phyloP scores from a whole-genome alignment of 352 stramenopile species.

The Pythium utonaiense region DNA sequence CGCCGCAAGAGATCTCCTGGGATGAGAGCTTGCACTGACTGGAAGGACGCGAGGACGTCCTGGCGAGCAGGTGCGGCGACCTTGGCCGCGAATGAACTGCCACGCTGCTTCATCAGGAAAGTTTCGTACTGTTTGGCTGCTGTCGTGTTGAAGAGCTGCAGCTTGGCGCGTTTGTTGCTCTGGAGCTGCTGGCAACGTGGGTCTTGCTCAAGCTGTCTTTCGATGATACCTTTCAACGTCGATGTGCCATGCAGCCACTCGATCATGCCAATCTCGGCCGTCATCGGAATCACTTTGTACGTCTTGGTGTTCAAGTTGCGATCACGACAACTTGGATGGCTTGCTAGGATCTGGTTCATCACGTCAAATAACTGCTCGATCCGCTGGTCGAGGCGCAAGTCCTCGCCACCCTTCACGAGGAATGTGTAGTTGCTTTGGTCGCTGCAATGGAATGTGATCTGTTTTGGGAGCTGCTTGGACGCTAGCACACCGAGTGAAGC shows the following conservation, averaged over 20 bases:
- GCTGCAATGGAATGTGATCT: slow-evolving; percentile 75
- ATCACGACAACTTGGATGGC: slow-evolving; percentile 60
- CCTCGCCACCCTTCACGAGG: slow-evolving; percentile 89
- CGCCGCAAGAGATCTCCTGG: slow-evolving; percentile 71
- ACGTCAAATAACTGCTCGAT: slow-evolving; percentile 91
- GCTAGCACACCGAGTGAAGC: slow-evolving; percentile 72
- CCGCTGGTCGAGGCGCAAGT: slow-evolving; percentile 88
- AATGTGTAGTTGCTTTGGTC: slow-evolving; percentile 84
- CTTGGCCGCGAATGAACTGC: slow-evolving; percentile 64
- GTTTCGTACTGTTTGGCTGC: slow-evolving; percentile 68
- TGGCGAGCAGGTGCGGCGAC: slow-evolving; percentile 44
- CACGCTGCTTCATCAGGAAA: slow-evolving; percentile 72
- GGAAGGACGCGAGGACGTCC: slow-evolving; percentile 54
- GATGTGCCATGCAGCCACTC: slow-evolving; percentile 79
- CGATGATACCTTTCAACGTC: slow-evolving; percentile 77
- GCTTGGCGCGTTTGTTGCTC: slow-evolving; percentile 66
- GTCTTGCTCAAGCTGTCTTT: slow-evolving; percentile 65
- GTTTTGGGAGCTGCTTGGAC: slow-evolving; percentile 85
- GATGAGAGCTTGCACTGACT: slow-evolving; percentile 58
- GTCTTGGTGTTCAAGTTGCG: slow-evolving; percentile 62
- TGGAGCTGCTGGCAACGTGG: slow-evolving; percentile 47
- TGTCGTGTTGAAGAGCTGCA: slow-evolving; percentile 76
- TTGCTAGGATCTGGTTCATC: slow-evolving; percentile 87
- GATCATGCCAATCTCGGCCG: slow-evolving; percentile 76
- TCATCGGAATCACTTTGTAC: slow-evolving; percentile 89